Evolutionary conservation across 164 flowering plant species (phyloP).

Genomic region (Protea cynaroides): DNA sequence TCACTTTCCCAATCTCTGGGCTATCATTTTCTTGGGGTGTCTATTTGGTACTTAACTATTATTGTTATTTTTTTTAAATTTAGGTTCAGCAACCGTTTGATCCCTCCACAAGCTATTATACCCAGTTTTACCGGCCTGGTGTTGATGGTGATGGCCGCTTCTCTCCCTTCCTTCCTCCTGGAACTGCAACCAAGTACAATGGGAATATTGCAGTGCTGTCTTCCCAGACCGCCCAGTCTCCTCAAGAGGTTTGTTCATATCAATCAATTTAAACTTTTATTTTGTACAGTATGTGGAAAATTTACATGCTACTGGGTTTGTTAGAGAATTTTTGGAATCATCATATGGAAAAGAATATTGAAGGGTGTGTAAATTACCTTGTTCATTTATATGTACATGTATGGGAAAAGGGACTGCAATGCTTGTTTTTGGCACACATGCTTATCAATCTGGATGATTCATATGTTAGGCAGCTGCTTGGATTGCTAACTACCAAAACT

Average conservation of each 20-base stretch:
- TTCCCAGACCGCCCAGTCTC: conserved; percentile 53
- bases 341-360: not conserved
- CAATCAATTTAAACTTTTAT: not conserved
- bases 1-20: too few species aligned
- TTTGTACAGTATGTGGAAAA: not conserved
- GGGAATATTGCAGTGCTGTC: conserved; percentile 59
- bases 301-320: not conserved
- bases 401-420: too few species aligned
- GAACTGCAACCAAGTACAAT: conserved; percentile 58
- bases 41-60: too few species aligned
- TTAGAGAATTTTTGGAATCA: not conserved
- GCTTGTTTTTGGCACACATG: too few species aligned
- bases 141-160: conserved; percentile 70
- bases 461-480: too few species aligned
- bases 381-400: too few species aligned
- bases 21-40: too few species aligned
- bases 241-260: conserved; percentile 57
- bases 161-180: conserved; percentile 66
- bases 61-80: not conserved
- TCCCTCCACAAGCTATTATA: conserved; percentile 54
- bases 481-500: too few species aligned
- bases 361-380: too few species aligned
- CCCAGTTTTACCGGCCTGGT: conserved; percentile 66
- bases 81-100: conserved; percentile 73
- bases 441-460: too few species aligned